These are phyloP conservation scores for Cystobasidium slooffiae DNA, from an alignment of 1,284 basidiomycete genomes.

Conservation along the genomic window DNA sequence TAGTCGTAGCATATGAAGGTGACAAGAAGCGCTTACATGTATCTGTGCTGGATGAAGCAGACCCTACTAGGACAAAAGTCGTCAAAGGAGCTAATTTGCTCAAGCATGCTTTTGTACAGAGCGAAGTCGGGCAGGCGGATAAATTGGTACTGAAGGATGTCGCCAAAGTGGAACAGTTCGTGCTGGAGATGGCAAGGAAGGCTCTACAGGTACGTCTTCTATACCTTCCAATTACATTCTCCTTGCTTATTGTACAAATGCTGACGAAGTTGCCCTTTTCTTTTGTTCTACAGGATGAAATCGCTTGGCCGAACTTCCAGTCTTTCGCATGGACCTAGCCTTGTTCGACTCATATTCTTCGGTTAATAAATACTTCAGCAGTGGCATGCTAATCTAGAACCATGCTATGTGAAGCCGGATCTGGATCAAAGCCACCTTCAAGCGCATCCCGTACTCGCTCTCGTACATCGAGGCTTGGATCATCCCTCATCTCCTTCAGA, in stretches of 20 bases:
- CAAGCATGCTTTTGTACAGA: conserved; percentile 92
- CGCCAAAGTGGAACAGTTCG: conserved; percentile 92
- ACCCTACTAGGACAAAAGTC: conserved; percentile 46
- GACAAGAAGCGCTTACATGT: conserved; percentile 76
- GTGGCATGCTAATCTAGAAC: conserved; percentile 12
- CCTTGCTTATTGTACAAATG: background rate
- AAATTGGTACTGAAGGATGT: conserved; percentile 97
- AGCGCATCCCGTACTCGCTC: conserved; percentile 51
- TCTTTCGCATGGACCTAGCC: conserved; percentile 58
- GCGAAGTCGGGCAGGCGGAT: conserved; percentile 92
- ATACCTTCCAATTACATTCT: too few species aligned
- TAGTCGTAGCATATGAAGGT: conserved; percentile 89
- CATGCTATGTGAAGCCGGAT: conserved; percentile 32
- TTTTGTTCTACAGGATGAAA: conserved; percentile 65
- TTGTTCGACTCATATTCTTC: background rate
- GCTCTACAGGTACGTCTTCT: conserved; percentile 69
- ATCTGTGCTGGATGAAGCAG: conserved; percentile 54
- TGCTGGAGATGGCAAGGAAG: conserved; percentile 91
- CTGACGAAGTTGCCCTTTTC: background rate
- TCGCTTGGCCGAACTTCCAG: conserved; percentile 92
- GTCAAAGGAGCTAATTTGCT: conserved; percentile 80
- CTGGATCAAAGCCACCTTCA: conserved; percentile 41
- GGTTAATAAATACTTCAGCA: background rate
- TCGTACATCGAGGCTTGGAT: conserved; percentile 49
- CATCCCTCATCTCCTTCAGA: conserved; percentile 48